Conservation (phyloP, 441 rosid genomes). For the Rhodomyrtus psidioides region DNA sequence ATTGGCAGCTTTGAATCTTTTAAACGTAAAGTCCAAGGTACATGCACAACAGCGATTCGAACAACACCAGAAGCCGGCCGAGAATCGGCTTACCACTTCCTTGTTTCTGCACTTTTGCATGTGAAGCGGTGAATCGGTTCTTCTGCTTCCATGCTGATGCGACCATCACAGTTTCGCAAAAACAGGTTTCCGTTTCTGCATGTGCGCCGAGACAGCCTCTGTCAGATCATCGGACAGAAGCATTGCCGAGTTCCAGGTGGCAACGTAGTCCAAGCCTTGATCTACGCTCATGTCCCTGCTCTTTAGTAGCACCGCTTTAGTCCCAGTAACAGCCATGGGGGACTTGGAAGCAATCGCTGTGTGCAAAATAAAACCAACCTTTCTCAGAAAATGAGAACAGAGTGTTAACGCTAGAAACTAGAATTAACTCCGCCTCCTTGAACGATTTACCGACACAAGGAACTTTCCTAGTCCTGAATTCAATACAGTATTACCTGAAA, state of each 20-base stretch:
- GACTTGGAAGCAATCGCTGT: conserved; percentile 71
- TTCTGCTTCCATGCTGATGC: neutral
- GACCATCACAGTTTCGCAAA: conserved; percentile 61
- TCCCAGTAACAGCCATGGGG: conserved; percentile 74
- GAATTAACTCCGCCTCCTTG: neutral
- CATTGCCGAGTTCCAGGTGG: conserved; percentile 88
- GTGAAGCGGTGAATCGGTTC: neutral
- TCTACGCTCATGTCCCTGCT: conserved; percentile 62
- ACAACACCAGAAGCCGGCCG: neutral
- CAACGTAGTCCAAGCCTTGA: conserved; percentile 80
- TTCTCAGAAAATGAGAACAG: neutral
- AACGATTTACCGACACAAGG: neutral
- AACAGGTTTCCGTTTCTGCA: conserved; percentile 44
- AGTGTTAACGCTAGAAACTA: neutral
- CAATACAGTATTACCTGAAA: neutral
- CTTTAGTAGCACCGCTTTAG: conserved; percentile 58
- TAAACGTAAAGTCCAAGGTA: neutral
- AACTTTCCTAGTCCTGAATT: neutral
- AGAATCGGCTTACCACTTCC: neutral
- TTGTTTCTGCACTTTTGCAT: neutral
- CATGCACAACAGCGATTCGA: neutral
- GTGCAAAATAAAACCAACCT: neutral
- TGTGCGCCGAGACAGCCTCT: conserved; percentile 50
- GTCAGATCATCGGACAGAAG: conserved; percentile 59
- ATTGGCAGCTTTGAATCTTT: neutral